Base-by-base conservation (phyloP, 345 rosid species). In the Dipteronia sinensis region DNA sequence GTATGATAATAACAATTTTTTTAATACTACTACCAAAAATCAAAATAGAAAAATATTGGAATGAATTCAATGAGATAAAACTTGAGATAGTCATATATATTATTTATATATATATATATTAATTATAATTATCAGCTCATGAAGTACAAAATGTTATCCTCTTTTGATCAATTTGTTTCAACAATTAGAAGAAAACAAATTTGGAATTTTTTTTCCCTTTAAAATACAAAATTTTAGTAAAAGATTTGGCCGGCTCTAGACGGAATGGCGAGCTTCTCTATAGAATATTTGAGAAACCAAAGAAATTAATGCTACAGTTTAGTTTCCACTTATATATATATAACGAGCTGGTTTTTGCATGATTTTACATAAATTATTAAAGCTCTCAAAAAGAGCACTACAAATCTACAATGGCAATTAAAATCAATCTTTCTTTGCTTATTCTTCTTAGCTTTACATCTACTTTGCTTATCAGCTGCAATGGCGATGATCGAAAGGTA, bases 401-500 rank as follows among this genome's bases (percentile, higher is more conserved):
- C 34, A 31, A 31, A 31, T 31, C 34, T 31, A 31, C 7, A 59
- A 59, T 72, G 76, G 53, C 76, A 13, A 58, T 7, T 20, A 40
- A 59, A n/a, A 20, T 22, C 7, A 6, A 6, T 72, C 31, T 20
- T 13, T 44, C 38, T n/a, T n/a, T 58, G 55, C 55, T 59, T 59
- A n/a, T 72, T 46, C 76, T 59, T 12, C 20, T 56, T 38, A 3
- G 66, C 27, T 59, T 59, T 27, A 27, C 38, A 23, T 63, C 34
- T 20, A 51, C 73, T 51, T 25, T 49, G 73, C 31, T 40, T 58
- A 38, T 20, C 53, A 11, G 49, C 53, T 59, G 66, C 66, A 72
- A 12, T 56, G 53, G 20, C 7, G 51, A 58, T 58, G 65, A 38
- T 22, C 3, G 65, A 38, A 72, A 59, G 67, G 67, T 40, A 72